Conservation (phyloP, 345 rosid genomes). For the Bruguiera gymnorhiza region DNA sequence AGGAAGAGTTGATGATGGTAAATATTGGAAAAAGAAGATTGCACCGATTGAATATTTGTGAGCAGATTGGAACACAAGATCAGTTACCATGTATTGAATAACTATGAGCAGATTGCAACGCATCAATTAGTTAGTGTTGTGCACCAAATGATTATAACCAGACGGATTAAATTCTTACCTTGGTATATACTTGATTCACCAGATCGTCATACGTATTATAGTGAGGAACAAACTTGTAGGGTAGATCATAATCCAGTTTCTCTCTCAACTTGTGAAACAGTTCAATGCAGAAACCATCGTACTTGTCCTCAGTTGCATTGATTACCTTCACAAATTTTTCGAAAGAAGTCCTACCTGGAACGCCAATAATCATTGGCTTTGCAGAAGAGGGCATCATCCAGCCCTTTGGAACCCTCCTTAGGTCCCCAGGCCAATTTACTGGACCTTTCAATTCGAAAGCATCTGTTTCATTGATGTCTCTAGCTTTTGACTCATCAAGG, state of each 20-base stretch:
- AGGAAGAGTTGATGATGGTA: too few relatives aligned
- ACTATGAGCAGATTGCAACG: too few relatives aligned
- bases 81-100: too few relatives aligned
- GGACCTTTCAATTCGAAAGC: not conserved
- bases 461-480: not conserved
- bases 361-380: constrained; percentile 39
- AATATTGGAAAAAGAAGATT: too few relatives aligned
- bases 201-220: constrained; percentile 42
- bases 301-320: constrained; percentile 14
- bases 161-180: constrained; percentile 32
- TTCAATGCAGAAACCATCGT: constrained; percentile 49
- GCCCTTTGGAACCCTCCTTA: constrained; percentile 30
- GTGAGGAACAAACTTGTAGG: constrained; percentile 22
- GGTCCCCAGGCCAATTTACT: constrained; percentile 42
- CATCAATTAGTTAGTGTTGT: not conserved
- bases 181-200: constrained; percentile 32
- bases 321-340: constrained; percentile 37
- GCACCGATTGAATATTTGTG: too few relatives aligned
- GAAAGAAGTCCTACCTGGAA: constrained; percentile 40
- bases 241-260: constrained; percentile 19
- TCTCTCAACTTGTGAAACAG: constrained; percentile 30
- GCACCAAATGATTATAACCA: too few relatives aligned
- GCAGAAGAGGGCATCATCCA: constrained; percentile 32
- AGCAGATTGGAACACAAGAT: too few relatives aligned
- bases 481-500: not conserved